phyloP scores from a whole-genome alignment of 2,329 filamentous ascomycete species.

The Talaromyces sp. region DNA sequence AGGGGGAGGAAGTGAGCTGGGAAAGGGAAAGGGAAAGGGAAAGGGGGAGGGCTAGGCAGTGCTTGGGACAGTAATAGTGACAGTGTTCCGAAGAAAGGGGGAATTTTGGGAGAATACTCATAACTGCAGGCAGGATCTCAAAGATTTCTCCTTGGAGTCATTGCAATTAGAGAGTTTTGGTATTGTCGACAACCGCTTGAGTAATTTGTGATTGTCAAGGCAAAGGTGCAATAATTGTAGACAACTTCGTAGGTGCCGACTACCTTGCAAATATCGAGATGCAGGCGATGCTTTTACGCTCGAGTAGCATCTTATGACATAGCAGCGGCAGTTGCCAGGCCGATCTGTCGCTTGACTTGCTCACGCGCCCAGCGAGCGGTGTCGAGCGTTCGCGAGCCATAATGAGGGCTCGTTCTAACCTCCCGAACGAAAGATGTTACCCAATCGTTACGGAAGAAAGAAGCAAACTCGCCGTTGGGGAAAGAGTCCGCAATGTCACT shows the following conservation, averaged over 20 bases:
- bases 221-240: neutral
- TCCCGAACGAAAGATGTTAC: conserved; percentile 86
- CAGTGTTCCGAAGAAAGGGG: neutral
- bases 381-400: conserved; percentile 76
- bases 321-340: conserved; percentile 31
- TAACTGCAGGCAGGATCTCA: neutral
- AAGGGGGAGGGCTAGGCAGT: conserved; percentile 3
- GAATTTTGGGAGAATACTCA: neutral
- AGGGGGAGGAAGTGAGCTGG: conserved; percentile 19
- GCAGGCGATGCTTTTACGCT: neutral
- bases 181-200: neutral
- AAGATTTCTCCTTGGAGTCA: neutral
- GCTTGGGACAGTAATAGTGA: conserved; percentile 4
- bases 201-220: neutral
- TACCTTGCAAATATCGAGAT: neutral
- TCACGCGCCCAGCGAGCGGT: conserved; percentile 97
- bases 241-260: neutral
- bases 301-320: conserved; percentile 30
- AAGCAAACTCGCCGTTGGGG: conserved; percentile 78
- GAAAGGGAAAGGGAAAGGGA: conserved; percentile 2
- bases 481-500: conserved; percentile 94
- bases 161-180: neutral
- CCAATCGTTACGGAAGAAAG: conserved; percentile 88
- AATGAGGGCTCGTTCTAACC: conserved; percentile 84
- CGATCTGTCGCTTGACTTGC: conserved; percentile 83